These are phyloP conservation scores for Candida boidinii DNA, from an alignment of 805 yeast genomes.

Conservation along the genomic window DNA sequence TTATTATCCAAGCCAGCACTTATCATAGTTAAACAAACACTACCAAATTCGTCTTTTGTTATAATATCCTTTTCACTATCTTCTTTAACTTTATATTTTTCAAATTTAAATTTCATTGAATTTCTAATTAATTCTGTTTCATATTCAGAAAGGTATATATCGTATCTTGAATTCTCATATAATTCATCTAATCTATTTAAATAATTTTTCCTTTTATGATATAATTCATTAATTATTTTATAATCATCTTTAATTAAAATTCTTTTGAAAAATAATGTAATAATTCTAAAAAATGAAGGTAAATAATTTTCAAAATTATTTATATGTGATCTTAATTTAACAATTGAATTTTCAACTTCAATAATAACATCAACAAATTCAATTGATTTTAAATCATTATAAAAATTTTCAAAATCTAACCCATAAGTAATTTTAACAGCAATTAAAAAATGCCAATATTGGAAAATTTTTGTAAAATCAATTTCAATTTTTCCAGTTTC, in stretches of 20 bases:
- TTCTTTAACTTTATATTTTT: too few relatives aligned
- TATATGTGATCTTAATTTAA: conserved; percentile 47
- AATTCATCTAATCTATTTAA: conserved; percentile 30
- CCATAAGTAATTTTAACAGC: conserved; percentile 49
- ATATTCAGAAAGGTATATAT: too few relatives aligned
- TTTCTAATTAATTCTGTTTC: too few relatives aligned
- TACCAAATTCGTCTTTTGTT: conserved; percentile 23
- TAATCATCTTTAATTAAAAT: conserved; percentile 8
- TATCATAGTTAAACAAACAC: conserved; percentile 66
- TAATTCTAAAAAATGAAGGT: conserved; percentile 32
- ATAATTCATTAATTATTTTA: conserved; percentile 17
- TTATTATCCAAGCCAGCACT: conserved; percentile 76
- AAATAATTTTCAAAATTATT: conserved; percentile 48
- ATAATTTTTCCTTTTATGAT: conserved; percentile 39
- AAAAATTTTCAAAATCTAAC: conserved; percentile 32
- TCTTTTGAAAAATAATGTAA: too few relatives aligned
- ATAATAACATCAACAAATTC: conserved; percentile 50
- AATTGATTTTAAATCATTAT: conserved; percentile 26
- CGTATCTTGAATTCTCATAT: too few relatives aligned
- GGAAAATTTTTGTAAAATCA: conserved; percentile 32
- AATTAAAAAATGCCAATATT: conserved; percentile 42
- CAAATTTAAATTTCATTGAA: too few relatives aligned
- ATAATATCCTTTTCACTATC: conserved; percentile 3
- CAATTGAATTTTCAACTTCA: conserved; percentile 46
- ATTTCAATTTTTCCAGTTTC: conserved; percentile 26